Evolutionary conservation across 345 rosid genomes (phyloP).

Genomic region (Luvunga scandens): DNA sequence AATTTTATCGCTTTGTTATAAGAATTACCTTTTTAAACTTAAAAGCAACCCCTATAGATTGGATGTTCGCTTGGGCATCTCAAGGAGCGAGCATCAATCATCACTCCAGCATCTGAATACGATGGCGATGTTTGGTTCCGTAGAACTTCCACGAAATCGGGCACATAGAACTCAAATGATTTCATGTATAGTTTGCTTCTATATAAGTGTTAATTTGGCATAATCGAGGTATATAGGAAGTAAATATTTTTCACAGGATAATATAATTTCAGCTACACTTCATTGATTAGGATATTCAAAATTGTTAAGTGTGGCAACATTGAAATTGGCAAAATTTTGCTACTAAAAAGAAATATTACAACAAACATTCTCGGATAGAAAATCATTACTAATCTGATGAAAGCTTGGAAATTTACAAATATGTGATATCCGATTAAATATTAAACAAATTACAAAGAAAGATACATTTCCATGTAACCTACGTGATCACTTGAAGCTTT

Average conservation of each 20-base stretch:
- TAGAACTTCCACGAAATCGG: neutral
- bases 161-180: neutral
- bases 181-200: neutral
- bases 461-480: conserved; percentile 15
- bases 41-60: no score
- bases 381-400: conserved; percentile 14
- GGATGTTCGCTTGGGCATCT: no score
- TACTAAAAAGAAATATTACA: conserved; percentile 9
- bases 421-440: conserved; percentile 13
- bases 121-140: no score
- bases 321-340: neutral
- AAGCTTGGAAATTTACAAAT: conserved; percentile 22
- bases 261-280: neutral
- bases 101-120: no score
- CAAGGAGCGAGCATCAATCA: no score
- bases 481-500: conserved; percentile 16
- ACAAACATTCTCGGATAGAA: neutral
- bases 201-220: neutral
- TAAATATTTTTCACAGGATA: neutral
- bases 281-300: neutral
- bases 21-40: no score
- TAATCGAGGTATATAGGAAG: neutral
- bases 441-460: conserved; percentile 21
- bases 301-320: neutral
- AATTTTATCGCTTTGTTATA: no score